Base-by-base conservation (phyloP, 192 early-diverging fungal species). In the Linnemannia elongata region DNA sequence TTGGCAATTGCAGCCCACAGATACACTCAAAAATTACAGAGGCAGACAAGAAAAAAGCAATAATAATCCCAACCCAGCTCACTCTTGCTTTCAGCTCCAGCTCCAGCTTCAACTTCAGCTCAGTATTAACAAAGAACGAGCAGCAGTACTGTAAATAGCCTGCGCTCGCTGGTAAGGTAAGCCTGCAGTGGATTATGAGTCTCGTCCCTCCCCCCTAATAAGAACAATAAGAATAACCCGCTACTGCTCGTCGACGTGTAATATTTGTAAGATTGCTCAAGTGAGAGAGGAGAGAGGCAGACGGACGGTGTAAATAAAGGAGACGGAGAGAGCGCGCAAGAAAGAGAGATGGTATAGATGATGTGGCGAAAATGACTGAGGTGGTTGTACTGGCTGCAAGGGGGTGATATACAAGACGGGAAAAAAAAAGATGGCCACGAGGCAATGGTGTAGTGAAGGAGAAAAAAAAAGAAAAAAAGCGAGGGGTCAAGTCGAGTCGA, bases 91-190 rank as follows among this genome's bases (percentile, higher is more conserved):
- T 66, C 60, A 63, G 7, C 60, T 63, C 27, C 60, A 30, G 60
- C 60, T 66, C 60, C 60, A 66, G 60, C 60, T 66, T 66, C 60
- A 66, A 66, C 60, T 66, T 33, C 60, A 66, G 60, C 60, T 66
- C 60, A 66, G 57, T 6, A 30, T 10, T 63, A 63, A 57, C 1
- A n/a, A 22, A 33, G n/a, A 66, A 30, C 55, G 12, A 66, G 13
- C n/a, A 66, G 12, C n/a, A 24, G n/a, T 3, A 24, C 30, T n/a
- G 24, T 66, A 66, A 66, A 66, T 66, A 66, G 60, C 60, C 55
- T n/a, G 60, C 27, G 60, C 60, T 66, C 27, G 60, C 60, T 66
- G 60, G 60, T 35, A 9, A 33, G 60, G 60, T 66, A 66, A 66
- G 60, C 30, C 30, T 66, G 60, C 60, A 35, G 30, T 52, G 49